phyloP scores from a whole-genome alignment of 345 rosid species.

The Eucalyptus regnans region DNA sequence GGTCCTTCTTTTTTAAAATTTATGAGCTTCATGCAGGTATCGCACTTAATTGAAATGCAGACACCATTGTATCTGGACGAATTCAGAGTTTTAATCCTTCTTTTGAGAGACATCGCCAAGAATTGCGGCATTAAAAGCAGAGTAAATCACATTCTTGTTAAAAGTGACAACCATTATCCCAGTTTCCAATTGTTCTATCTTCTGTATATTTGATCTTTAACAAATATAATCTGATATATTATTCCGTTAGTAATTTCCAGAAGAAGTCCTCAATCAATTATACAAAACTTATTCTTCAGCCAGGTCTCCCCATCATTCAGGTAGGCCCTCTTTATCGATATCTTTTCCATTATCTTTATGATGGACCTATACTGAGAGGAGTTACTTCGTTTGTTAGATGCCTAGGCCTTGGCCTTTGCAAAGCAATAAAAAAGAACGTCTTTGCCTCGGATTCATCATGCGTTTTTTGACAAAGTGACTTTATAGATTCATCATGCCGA shows the following conservation, averaged over 20 bases:
- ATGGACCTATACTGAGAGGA: not conserved
- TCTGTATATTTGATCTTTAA: not conserved
- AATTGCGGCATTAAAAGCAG: not conserved
- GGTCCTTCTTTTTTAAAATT: not conserved
- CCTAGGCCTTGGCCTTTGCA: not conserved
- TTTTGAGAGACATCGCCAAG: constrained; percentile 22
- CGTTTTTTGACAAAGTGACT: not conserved
- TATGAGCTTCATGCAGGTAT: constrained; percentile 34
- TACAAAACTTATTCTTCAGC: not conserved
- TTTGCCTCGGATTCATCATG: not conserved
- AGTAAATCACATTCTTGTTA: not conserved
- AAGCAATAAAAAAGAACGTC: not conserved
- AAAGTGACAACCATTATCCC: not conserved
- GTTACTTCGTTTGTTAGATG: not conserved
- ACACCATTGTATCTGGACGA: constrained; percentile 66
- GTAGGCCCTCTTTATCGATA: not conserved
- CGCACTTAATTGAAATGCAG: constrained; percentile 85
- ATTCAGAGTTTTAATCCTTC: constrained; percentile 58
- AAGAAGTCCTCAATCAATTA: not conserved
- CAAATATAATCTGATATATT: not conserved
- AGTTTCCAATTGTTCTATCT: not conserved
- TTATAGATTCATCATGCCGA: not conserved
- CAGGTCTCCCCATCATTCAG: not conserved
- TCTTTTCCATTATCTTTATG: not conserved
- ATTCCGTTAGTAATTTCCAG: not conserved